These are phyloP conservation scores for Paraurostyla sp. DNA, from an alignment of 73 alveolate genomes.

Conservation along the genomic window DNA sequence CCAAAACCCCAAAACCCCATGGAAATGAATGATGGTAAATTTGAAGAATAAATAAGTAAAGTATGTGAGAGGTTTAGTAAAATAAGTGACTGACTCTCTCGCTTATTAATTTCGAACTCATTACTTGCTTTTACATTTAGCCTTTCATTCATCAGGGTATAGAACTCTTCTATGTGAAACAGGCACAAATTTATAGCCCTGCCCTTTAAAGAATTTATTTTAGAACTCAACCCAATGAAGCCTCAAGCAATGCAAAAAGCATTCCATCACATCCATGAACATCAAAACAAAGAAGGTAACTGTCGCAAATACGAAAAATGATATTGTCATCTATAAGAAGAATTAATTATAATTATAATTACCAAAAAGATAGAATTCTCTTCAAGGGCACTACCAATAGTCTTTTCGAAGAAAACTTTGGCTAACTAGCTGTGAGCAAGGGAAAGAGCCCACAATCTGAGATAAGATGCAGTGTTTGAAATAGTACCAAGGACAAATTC, in stretches of 20 bases:
- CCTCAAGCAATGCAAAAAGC: slow-evolving; percentile 94
- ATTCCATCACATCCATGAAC: slow-evolving; percentile 97
- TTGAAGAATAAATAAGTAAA: too few species aligned
- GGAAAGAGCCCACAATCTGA: slow-evolving; percentile 96
- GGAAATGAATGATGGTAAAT: too few species aligned
- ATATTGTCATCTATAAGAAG: slow-evolving; percentile 44
- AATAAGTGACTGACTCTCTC: too few species aligned
- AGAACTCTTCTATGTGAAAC: slow-evolving; percentile 56
- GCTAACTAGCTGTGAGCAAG: slow-evolving; percentile 97
- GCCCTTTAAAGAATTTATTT: slow-evolving; percentile 94
- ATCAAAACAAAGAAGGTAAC: slow-evolving; percentile 87
- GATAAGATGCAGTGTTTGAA: slow-evolving; percentile 95
- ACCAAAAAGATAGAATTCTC: slow-evolving; percentile 22
- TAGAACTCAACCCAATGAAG: slow-evolving; percentile 97
- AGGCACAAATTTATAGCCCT: slow-evolving; percentile 89
- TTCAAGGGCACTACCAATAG: slow-evolving; percentile 66
- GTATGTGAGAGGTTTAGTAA: too few species aligned
- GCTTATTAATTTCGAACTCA: too few species aligned
- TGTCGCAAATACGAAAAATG: slow-evolving; percentile 81
- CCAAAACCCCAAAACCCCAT: too few species aligned
- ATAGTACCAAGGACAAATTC: slow-evolving; percentile 95
- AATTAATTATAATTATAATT: neutral
- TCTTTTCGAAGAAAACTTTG: slow-evolving; percentile 81
- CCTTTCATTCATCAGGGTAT: slow-evolving; percentile 10
- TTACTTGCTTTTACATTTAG: too few species aligned